These are phyloP conservation scores for Stenogyne calaminthoides DNA, from an alignment of 305 asterid genomes.

Conservation along the genomic window DNA sequence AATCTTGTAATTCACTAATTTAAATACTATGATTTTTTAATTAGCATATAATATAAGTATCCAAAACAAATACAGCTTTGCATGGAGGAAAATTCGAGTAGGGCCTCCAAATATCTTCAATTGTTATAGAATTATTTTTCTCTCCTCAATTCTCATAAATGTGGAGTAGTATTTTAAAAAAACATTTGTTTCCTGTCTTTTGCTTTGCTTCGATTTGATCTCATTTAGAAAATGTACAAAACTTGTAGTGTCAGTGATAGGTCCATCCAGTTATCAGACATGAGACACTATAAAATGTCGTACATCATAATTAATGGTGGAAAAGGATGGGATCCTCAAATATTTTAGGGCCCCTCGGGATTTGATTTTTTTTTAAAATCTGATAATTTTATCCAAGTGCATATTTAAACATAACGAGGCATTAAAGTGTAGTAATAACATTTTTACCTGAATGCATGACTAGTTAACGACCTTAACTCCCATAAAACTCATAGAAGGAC, in stretches of 20 bases:
- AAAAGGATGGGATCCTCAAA: not conserved
- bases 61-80: not conserved
- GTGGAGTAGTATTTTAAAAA: no score
- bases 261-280: constrained; percentile 34
- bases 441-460: not conserved
- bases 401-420: not conserved
- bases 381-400: not conserved
- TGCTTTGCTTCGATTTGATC: not conserved
- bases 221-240: not conserved
- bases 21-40: not conserved
- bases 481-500: no score
- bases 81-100: not conserved
- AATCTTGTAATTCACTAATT: not conserved
- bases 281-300: constrained; percentile 16
- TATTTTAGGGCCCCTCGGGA: not conserved
- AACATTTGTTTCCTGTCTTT: not conserved
- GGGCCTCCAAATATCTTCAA: not conserved
- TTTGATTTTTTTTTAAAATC: not conserved
- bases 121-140: not conserved
- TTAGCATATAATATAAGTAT: not conserved
- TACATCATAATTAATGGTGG: constrained; percentile 14
- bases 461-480: no score
- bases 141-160: no score
- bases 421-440: no score
- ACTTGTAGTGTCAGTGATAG: constrained; percentile 19